These are phyloP conservation scores for Cochlearia excelsa DNA, from an alignment of 345 rosid genomes.

Conservation along the genomic window DNA sequence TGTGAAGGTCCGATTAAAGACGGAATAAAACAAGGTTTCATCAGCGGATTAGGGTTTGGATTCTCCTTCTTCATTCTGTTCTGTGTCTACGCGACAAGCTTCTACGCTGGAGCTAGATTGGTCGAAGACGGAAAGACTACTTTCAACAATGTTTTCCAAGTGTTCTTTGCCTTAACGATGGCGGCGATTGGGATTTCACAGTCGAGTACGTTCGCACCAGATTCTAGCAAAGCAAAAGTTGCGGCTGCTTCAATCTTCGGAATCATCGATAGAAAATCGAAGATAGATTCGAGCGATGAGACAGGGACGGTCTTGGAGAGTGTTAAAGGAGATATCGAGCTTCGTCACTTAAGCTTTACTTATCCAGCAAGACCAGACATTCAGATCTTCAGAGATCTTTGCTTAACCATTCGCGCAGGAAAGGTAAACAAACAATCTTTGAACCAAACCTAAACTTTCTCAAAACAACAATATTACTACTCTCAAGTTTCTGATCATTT, in stretches of 20 bases:
- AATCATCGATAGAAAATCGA: conserved; percentile 58
- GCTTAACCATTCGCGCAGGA: conserved; percentile 56
- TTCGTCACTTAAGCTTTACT: conserved; percentile 52
- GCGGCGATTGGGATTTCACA: conserved; percentile 58
- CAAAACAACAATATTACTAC: background rate
- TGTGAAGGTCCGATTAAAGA: conserved; percentile 64
- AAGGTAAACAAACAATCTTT: conserved; percentile 38
- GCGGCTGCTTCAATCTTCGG: conserved; percentile 66
- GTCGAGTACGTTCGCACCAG: conserved; percentile 54
- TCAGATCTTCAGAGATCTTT: conserved; percentile 58
- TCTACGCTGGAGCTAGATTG: conserved; percentile 69
- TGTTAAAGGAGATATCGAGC: conserved; percentile 60
- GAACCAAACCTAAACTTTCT: background rate
- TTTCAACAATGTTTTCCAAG: conserved; percentile 61
- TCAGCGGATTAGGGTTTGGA: conserved; percentile 70
- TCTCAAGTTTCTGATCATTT: conserved; percentile 1
- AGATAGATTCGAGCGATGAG: conserved; percentile 55
- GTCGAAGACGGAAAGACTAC: conserved; percentile 50
- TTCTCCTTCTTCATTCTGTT: conserved; percentile 49
- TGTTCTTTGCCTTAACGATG: conserved; percentile 63
- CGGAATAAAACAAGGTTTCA: conserved; percentile 63
- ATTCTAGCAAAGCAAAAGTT: conserved; percentile 48
- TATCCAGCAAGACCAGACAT: conserved; percentile 72
- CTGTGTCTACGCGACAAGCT: conserved; percentile 51
- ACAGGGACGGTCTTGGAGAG: conserved; percentile 48